phyloP scores from a whole-genome alignment of 192 early-diverging fungal species.

The Umbelopsis vinacea region DNA sequence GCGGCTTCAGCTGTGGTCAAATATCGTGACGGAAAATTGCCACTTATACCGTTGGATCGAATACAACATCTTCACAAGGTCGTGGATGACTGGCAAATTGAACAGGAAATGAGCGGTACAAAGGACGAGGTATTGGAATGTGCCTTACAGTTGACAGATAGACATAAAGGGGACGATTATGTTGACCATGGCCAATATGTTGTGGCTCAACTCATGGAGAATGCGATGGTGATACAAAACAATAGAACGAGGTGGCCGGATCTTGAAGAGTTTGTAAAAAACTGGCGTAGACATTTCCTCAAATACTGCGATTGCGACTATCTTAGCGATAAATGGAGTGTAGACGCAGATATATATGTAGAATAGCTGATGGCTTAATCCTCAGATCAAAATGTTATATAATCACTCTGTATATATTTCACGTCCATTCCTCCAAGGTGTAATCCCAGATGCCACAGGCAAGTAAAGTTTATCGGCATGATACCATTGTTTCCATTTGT shows the following conservation, averaged over 20 bases:
- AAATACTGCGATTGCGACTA: slow-evolving; percentile 29
- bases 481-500: too few species aligned
- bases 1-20: slow-evolving; percentile 38
- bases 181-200: slow-evolving; percentile 34
- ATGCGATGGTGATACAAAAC: neutral
- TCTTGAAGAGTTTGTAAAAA: slow-evolving; percentile 33
- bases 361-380: neutral
- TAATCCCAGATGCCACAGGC: too few species aligned
- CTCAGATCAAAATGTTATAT: too few species aligned
- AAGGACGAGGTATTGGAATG: neutral
- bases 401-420: too few species aligned
- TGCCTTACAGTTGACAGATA: slow-evolving; percentile 22
- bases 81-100: neutral
- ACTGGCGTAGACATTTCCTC: slow-evolving; percentile 40
- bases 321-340: slow-evolving; percentile 33
- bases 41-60: neutral
- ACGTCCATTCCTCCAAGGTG: too few species aligned
- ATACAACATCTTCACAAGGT: neutral
- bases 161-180: slow-evolving; percentile 28
- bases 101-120: neutral
- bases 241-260: slow-evolving; percentile 29
- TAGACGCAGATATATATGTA: slow-evolving; percentile 37
- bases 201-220: slow-evolving; percentile 22
- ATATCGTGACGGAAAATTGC: slow-evolving; percentile 8
- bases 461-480: too few species aligned